These are phyloP conservation scores for Clavispora fructus DNA, from an alignment of 805 yeast genomes.

Conservation along the genomic window DNA sequence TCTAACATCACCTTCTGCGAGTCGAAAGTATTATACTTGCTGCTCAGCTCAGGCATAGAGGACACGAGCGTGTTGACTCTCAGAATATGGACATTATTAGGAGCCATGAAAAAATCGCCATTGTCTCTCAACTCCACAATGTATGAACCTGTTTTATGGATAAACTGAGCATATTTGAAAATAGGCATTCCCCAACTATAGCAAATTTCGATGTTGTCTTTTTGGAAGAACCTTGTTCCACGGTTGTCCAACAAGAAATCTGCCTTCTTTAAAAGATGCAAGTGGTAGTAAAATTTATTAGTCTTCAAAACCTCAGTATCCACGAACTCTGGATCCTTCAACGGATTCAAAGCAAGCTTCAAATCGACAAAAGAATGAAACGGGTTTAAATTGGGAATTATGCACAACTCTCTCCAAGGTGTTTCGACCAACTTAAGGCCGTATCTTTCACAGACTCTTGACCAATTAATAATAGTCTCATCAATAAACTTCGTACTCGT, in stretches of 20 bases:
- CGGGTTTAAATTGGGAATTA: conserved; percentile 72
- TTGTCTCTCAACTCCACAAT: conserved; percentile 80
- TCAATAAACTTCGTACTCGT: conserved; percentile 75
- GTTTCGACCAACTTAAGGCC: conserved; percentile 77
- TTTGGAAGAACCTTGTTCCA: conserved; percentile 57
- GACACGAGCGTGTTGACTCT: conserved; percentile 49
- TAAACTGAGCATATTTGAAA: conserved; percentile 80
- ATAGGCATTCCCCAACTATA: conserved; percentile 91
- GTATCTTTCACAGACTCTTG: conserved; percentile 77
- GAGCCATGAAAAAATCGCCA: conserved; percentile 77
- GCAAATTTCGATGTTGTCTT: conserved; percentile 55
- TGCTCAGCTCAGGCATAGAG: conserved; percentile 24
- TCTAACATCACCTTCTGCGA: conserved; percentile 70
- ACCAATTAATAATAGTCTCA: conserved; percentile 71
- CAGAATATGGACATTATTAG: conserved; percentile 78
- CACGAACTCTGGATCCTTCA: conserved; percentile 53
- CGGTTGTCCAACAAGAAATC: conserved; percentile 82
- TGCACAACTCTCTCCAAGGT: conserved; percentile 84
- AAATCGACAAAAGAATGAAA: conserved; percentile 81
- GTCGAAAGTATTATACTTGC: conserved; percentile 41
- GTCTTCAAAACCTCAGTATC: conserved; percentile 35
- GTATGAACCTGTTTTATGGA: conserved; percentile 84
- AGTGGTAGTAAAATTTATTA: conserved; percentile 72
- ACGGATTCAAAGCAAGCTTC: conserved; percentile 63
- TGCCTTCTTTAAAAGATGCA: conserved; percentile 58